A percentile compares a stretch with the other conserved stretches of the same genome.
Evolutionary conservation across 1,139 yeast genomes (phyloP).

Genomic region (Petasospora rhodanensis): DNA sequence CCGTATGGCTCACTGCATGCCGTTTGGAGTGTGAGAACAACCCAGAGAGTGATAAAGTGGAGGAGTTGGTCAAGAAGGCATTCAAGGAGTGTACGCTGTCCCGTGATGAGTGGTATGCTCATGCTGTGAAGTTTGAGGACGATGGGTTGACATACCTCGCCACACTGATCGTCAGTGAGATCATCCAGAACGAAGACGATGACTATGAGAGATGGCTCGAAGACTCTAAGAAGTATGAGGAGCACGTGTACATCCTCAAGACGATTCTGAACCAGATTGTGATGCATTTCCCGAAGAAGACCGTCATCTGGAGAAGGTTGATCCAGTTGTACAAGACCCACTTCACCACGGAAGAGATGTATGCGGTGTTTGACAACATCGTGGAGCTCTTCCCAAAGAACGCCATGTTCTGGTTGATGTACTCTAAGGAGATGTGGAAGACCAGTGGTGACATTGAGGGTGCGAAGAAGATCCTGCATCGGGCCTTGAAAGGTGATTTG

Average conservation of each 20-base stretch:
- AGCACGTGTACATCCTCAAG: slow-evolving; percentile 26
- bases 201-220: slow-evolving; percentile 41
- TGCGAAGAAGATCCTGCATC: slow-evolving; percentile 50
- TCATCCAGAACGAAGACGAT: slow-evolving; percentile 37
- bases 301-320: slow-evolving; percentile 52
- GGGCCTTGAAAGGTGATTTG: slow-evolving; percentile 37
- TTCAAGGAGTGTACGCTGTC: slow-evolving; percentile 36
- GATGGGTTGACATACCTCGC: slow-evolving; percentile 23
- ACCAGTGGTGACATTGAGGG: slow-evolving; percentile 40
- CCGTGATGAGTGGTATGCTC: slow-evolving; percentile 41
- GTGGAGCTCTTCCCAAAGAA: slow-evolving; percentile 42
- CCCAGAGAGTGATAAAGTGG: slow-evolving; percentile 38
- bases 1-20: slow-evolving; percentile 70
- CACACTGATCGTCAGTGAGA: slow-evolving; percentile 38
- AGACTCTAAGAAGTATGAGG: slow-evolving; percentile 40
- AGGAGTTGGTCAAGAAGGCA: slow-evolving; percentile 48
- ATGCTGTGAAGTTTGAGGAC: slow-evolving; percentile 36
- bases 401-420: slow-evolving; percentile 58
- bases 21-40: slow-evolving; percentile 51
- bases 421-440: slow-evolving; percentile 65
- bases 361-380: slow-evolving; percentile 45
- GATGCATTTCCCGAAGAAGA: slow-evolving; percentile 42
- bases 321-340: slow-evolving; percentile 42
- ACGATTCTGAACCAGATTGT: slow-evolving; percentile 47
- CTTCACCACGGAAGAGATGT: slow-evolving; percentile 33